phyloP scores from a whole-genome alignment of 306 rosid species.

The Gleditsia sinensis region DNA sequence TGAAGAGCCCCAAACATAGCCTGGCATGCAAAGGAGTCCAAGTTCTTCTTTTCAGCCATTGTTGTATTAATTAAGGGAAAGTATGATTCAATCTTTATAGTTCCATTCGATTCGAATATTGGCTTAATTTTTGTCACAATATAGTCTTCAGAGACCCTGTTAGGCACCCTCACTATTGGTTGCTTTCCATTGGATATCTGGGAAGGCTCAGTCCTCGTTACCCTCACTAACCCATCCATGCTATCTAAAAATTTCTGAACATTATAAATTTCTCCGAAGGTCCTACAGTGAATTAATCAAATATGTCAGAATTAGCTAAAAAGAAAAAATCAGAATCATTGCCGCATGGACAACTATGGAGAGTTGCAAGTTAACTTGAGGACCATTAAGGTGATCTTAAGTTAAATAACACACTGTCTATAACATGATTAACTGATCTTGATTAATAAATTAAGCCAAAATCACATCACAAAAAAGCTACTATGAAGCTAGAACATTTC shows the following conservation, averaged over 20 bases:
- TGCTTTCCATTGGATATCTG: slow-evolving; percentile 4
- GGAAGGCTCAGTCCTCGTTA: slow-evolving; percentile 36
- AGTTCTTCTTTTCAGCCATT: slow-evolving; percentile 15
- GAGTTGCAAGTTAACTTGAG: not conserved
- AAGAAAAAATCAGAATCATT: not conserved
- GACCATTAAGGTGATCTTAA: not conserved
- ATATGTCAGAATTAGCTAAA: no score
- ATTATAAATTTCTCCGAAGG: slow-evolving; percentile 46
- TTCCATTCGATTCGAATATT: slow-evolving; percentile 34
- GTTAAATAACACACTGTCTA: not conserved
- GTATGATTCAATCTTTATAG: slow-evolving; percentile 44
- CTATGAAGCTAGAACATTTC: no score
- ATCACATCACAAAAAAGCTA: no score
- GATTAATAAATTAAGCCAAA: no score
- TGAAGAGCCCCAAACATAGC: slow-evolving; percentile 47
- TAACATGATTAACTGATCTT: not conserved
- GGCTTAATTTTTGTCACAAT: slow-evolving; percentile 38
- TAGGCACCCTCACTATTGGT: slow-evolving; percentile 39
- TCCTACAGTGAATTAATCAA: slow-evolving; percentile 35
- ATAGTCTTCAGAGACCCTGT: slow-evolving; percentile 38
- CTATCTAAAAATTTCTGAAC: slow-evolving; percentile 20
- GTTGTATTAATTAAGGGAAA: slow-evolving; percentile 38
- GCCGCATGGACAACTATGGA: not conserved
- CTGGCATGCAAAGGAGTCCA: slow-evolving; percentile 40
- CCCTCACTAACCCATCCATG: slow-evolving; percentile 38